Base-by-base conservation (phyloP, 345 rosid species). In the Lepidium didymum region DNA sequence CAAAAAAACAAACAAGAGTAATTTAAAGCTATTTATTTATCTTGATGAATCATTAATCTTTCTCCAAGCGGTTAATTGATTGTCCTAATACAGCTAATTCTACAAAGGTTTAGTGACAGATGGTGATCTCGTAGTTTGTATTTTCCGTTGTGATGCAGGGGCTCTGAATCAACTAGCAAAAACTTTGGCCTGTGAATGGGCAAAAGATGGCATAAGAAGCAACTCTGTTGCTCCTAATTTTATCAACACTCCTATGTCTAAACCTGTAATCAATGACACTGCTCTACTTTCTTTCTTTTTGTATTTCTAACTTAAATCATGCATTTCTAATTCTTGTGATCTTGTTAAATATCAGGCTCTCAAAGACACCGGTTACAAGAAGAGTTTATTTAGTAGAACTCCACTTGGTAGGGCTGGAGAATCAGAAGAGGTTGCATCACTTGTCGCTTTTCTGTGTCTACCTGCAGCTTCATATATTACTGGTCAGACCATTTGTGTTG, bases 401-500 rank as follows among this genome's bases (percentile, higher is more conserved):
- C 73, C 73, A 46, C 73, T 68, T 14, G 73, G 56, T 25, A 56
- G 73, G 0, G 56, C 40, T 7, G 73, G 73, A 46, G 64, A 68
- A 2, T 38, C 49, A 0, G 3, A 57, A 1, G 72, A 67, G 5
- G 72, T 67, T 55, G 23, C 72, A 54, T 55, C 72, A 55, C 62
- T 67, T 5, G 63, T 55, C 36, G 63, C 12, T 10, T 67, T 55
- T 7, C 11, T 55, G 15, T 55, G 55, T 44, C 37, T 67, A 19
- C 55, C 72, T 15, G 63, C 72, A 9, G 62, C 72, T 19, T 55
- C 63, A 0, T 67, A 67, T 10, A 56, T 68, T 36, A 56, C 72
- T 56, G 72, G 72, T 10, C 72, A 68, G 27, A 68, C 64, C 38
- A 68, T 68, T 56, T 68, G 56, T 45, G 64, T 68, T 14, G 72